A percentile compares a stretch with the other conserved stretches of the same genome.
phyloP scores from a whole-genome alignment of 441 rosid species.

The Melastoma candidum region DNA sequence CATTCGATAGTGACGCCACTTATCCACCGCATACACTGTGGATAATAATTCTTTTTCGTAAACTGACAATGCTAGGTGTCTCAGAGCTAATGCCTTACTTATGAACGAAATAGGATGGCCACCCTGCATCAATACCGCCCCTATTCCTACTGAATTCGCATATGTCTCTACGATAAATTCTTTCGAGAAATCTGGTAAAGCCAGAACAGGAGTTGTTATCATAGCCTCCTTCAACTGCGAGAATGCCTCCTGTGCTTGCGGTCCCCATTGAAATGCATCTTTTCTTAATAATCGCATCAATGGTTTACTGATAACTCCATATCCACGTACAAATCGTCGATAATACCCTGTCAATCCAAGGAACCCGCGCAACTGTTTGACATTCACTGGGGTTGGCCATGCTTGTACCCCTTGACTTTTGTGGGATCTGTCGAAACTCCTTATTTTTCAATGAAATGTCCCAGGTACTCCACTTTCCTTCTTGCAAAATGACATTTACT shows the following conservation, averaged over 20 bases:
- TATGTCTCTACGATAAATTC: not conserved
- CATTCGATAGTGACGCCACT: no score
- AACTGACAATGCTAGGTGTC: no score
- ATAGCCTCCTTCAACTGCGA: not conserved
- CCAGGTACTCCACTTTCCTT: not conserved
- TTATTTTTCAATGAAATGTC: not conserved
- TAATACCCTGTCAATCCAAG: not conserved
- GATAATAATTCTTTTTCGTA: no score
- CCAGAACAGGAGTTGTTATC: not conserved
- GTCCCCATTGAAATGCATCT: not conserved
- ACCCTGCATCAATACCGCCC: not conserved
- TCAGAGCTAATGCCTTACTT: not conserved
- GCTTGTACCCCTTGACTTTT: not conserved
- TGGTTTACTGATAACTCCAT: not conserved
- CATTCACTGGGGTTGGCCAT: not conserved
- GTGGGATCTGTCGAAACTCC: not conserved
- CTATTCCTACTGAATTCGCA: not conserved
- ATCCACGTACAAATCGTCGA: not conserved
- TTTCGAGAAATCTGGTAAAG: not conserved
- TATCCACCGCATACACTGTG: no score
- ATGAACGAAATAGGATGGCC: not conserved
- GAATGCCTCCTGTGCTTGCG: not conserved
- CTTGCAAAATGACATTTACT: not conserved
- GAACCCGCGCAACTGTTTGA: not conserved
- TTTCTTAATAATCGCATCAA: not conserved